Percentiles rank a stretch among this genome's conserved stretches.
Evolutionary conservation across 768 basidiomycete species (phyloP).

Genomic region (Phanerochaete carnosa): DNA sequence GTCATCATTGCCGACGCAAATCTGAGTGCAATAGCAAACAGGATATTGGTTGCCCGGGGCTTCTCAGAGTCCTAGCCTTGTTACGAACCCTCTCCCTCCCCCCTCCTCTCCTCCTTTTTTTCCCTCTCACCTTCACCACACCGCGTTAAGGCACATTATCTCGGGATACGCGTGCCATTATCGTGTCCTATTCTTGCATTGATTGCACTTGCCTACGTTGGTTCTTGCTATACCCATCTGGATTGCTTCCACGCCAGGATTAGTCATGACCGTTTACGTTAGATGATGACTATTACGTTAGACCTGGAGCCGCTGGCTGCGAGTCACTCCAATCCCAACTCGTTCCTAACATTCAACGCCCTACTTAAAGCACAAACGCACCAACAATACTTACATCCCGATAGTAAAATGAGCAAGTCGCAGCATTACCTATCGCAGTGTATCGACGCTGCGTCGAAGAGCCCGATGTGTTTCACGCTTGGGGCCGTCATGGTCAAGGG

Average conservation of each 20-base stretch:
- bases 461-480: constrained; percentile 47
- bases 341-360: neutral
- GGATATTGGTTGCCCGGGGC: constrained; percentile 70
- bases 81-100: neutral
- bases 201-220: neutral
- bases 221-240: neutral
- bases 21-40: constrained; percentile 74
- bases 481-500: constrained; percentile 50
- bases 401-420: constrained; percentile 38
- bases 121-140: neutral
- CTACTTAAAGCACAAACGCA: no score
- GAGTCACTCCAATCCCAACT: neutral
- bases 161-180: neutral
- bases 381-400: no score
- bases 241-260: neutral
- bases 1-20: constrained; percentile 95
- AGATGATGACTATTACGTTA: neutral
- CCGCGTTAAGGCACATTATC: neutral
- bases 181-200: neutral
- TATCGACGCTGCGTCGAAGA: constrained; percentile 45
- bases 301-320: neutral
- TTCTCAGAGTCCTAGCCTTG: constrained; percentile 18
- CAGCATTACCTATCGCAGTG: constrained; percentile 52
- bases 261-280: neutral
- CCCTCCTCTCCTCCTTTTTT: constrained; percentile 3